Conservation (phyloP, 495 filamentous ascomycete genomes). For the Beverwykella pulmonaria region DNA sequence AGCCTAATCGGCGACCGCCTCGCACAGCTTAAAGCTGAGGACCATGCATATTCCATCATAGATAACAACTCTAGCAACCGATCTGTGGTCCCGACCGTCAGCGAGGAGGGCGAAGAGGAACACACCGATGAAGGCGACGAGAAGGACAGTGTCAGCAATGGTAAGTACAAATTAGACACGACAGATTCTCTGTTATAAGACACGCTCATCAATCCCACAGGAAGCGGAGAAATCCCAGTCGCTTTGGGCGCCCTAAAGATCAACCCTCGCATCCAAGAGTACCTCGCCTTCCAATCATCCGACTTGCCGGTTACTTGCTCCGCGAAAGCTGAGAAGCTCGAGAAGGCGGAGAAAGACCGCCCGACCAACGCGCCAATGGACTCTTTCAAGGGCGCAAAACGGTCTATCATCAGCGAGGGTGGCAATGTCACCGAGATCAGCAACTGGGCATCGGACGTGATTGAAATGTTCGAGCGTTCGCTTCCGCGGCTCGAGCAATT, state of each 20-base stretch:
- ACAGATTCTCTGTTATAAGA: background rate
- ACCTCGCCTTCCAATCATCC: background rate
- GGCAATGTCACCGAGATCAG: conserved; percentile 21
- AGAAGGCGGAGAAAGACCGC: background rate
- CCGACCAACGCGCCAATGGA: background rate
- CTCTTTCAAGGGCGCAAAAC: background rate
- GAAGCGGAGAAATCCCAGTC: conserved; percentile 3
- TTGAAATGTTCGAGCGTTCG: background rate
- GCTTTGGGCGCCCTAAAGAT: conserved; percentile 7
- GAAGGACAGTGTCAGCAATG: background rate
- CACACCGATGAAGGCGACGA: background rate
- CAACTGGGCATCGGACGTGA: conserved; percentile 23
- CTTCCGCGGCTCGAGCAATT: conserved; percentile 21
- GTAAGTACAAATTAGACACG: background rate
- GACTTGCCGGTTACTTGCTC: background rate
- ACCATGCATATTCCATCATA: background rate
- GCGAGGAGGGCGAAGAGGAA: background rate
- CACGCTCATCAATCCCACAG: background rate
- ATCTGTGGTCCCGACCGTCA: background rate
- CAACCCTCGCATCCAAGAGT: conserved; percentile 19
- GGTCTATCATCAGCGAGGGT: background rate
- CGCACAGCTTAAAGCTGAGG: conserved; percentile 12
- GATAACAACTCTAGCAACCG: conserved; percentile 3
- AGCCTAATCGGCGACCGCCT: conserved; percentile 20
- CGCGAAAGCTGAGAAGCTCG: too few relatives aligned